phyloP scores from a whole-genome alignment of 2,329 filamentous ascomycete species.

The Monilinia aucupariae region DNA sequence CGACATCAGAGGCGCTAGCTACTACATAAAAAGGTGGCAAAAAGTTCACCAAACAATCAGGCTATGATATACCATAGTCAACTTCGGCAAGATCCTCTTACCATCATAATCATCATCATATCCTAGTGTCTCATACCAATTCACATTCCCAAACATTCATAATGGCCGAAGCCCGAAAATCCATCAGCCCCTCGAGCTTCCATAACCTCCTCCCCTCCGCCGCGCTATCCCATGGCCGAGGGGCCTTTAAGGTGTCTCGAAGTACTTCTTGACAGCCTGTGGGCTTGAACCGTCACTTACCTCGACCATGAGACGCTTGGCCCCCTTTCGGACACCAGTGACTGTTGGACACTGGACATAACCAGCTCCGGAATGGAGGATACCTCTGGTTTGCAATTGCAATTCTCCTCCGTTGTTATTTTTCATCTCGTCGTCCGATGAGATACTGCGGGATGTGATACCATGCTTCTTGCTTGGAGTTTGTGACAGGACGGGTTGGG shows the following conservation, averaged over 20 bases:
- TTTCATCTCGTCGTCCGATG: neutral
- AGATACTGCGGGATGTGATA: neutral
- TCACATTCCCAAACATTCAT: neutral
- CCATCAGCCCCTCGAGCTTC: neutral
- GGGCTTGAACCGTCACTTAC: neutral
- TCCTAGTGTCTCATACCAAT: slow-evolving; percentile 2
- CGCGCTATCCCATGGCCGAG: neutral
- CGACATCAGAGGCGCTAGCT: neutral
- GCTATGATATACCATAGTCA: neutral
- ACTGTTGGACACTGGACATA: neutral
- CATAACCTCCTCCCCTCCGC: neutral
- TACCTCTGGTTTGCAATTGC: neutral
- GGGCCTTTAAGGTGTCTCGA: neutral
- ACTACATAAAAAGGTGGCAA: neutral
- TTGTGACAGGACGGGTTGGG: neutral
- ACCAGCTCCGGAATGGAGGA: neutral
- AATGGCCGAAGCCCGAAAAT: neutral
- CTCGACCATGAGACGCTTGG: neutral
- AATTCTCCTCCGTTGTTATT: neutral
- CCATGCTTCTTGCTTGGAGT: neutral
- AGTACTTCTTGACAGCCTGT: neutral
- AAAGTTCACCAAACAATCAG: neutral
- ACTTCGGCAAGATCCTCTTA: neutral
- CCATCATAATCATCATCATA: neutral
- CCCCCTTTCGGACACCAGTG: neutral